A percentile compares a stretch with the other conserved stretches of the same genome.
Conservation (phyloP, 2,329 filamentous ascomycete genomes). For the Diaporthe eres region DNA sequence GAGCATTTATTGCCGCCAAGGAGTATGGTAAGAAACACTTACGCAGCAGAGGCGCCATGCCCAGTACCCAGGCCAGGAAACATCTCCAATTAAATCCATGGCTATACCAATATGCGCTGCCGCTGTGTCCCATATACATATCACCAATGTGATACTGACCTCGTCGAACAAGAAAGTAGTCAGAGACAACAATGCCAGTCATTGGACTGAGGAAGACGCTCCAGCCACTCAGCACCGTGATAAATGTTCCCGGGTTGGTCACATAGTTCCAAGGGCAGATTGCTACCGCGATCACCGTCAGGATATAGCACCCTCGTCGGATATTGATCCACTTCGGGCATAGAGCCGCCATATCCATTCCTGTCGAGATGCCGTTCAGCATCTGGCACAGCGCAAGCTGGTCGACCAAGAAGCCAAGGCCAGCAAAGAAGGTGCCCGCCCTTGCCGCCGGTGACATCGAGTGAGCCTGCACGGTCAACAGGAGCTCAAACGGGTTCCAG, state of each 20-base stretch:
- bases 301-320: slow-evolving; percentile 60
- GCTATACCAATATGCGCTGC: slow-evolving; percentile 59
- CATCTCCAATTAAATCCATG: slow-evolving; percentile 61
- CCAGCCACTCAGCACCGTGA: slow-evolving; percentile 50
- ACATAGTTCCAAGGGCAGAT: slow-evolving; percentile 60
- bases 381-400: slow-evolving; percentile 51
- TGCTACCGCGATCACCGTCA: slow-evolving; percentile 55
- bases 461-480: slow-evolving; percentile 52
- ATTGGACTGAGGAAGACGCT: slow-evolving; percentile 63
- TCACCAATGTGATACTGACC: slow-evolving; percentile 58
- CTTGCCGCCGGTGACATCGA: slow-evolving; percentile 47
- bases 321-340: slow-evolving; percentile 64
- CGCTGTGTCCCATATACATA: slow-evolving; percentile 55
- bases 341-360: slow-evolving; percentile 63
- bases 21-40: slow-evolving; percentile 30
- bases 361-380: slow-evolving; percentile 49
- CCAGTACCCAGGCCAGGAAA: slow-evolving; percentile 56
- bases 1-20: neutral
- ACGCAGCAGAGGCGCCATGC: slow-evolving; percentile 52
- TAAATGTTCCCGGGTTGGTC: slow-evolving; percentile 58
- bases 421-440: slow-evolving; percentile 55
- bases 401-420: slow-evolving; percentile 51
- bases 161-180: slow-evolving; percentile 60
- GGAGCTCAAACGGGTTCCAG: slow-evolving; percentile 56
- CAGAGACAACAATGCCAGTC: slow-evolving; percentile 60